Evolutionary conservation across 1,284 basidiomycete genomes (phyloP), one percentile per base, ranked within the genome.

Genomic region (Puccinia triticina): DNA sequence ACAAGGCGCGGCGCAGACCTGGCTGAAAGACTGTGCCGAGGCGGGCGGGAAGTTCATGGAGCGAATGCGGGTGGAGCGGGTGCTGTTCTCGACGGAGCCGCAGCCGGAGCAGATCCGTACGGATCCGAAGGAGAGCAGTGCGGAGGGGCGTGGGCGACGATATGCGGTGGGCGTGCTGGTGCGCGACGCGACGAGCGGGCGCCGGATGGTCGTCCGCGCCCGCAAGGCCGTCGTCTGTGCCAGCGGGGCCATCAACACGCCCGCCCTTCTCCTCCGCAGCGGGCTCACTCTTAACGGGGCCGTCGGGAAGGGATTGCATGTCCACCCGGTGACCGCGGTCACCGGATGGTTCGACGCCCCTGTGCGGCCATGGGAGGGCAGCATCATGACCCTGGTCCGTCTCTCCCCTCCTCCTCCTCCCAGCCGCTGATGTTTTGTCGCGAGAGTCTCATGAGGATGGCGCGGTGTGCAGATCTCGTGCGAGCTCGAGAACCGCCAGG

Each of bases 351-450:
- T 88, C 84, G 86, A 87, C 76, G 85, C 88, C 83, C 84, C 85
- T 50, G 86, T 89, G 77, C 85, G 87, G 69, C 87, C 89, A 0
- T 89, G 88, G 87, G 87, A 89, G 61, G 89, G 89, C 11, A 85
- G 87, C 32, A 86, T 89, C 84, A 86, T 89, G 82, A 89, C 89
- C 46, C 86, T 88, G 53, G 88, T 88, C 37, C 85, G 84, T 69
- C 86, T 86, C 61, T 85, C 84, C 8, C 85, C 85, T 67, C 86
- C 86, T 81, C 61, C 86, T 46, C 83, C 86, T 26, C 83, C 85
- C 83, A 79, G 84, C 3, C 4, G n/a, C 34, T 37, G 11, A n/a
- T 79, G 34, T 3, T 23, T 32, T 29, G 2, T 8, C 57, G n/a
- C 26, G 26, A 26, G 29, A 10, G 55, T 29, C n/a, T n/a, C n/a